Evolutionary conservation across 1,284 basidiomycete species (phyloP).

Genomic region (Moniliella sp.): DNA sequence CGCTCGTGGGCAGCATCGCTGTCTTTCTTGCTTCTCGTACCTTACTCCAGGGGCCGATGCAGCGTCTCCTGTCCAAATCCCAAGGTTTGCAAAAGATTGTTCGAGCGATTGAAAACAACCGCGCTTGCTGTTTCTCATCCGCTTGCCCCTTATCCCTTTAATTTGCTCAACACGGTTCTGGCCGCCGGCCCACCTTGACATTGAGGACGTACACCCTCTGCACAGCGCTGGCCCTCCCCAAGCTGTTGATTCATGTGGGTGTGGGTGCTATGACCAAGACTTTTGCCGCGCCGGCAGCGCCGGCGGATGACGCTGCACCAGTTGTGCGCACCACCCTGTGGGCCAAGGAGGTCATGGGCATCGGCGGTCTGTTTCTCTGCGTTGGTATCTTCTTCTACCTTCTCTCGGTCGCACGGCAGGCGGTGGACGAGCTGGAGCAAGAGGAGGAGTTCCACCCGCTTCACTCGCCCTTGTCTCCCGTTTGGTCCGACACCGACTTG

Average conservation of each 20-base stretch:
- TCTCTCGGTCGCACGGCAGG: conserved; percentile 52
- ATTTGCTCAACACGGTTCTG: conserved; percentile 69
- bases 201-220: conserved; percentile 55
- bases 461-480: too few relatives aligned
- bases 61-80: conserved; percentile 46
- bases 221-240: conserved; percentile 60
- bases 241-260: conserved; percentile 62
- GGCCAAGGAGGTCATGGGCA: conserved; percentile 48
- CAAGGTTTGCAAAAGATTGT: conserved; percentile 41
- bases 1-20: conserved; percentile 52
- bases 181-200: conserved; percentile 57
- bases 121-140: conserved; percentile 60
- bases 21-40: conserved; percentile 56
- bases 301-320: too few relatives aligned
- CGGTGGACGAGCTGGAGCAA: conserved; percentile 46
- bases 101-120: conserved; percentile 64
- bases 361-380: conserved; percentile 48
- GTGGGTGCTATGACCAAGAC: conserved; percentile 60
- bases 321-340: too few relatives aligned
- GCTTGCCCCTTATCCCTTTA: conserved; percentile 47
- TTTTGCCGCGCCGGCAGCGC: conserved; percentile 53
- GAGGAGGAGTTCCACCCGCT: too few relatives aligned
- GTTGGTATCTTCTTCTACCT: conserved; percentile 59
- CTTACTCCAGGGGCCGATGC: conserved; percentile 48
- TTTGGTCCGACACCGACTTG: too few relatives aligned